These are phyloP conservation scores for Suillus cothurnatus DNA, from an alignment of 768 basidiomycete species.

Conservation along the genomic window DNA sequence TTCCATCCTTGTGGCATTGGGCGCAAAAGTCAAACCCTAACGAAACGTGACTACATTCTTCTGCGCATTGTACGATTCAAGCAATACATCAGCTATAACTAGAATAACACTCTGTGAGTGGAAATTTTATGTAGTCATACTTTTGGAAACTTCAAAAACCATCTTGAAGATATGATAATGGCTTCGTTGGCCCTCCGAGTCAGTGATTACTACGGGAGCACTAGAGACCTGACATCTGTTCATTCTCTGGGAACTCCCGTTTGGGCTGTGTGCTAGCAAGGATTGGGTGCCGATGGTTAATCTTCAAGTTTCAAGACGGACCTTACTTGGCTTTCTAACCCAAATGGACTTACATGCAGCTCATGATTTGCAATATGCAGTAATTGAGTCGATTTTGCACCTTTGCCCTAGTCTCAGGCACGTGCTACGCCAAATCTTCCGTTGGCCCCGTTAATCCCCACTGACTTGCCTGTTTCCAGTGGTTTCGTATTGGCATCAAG, in stretches of 20 bases:
- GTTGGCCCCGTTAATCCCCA: background rate
- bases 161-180: background rate
- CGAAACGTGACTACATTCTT: background rate
- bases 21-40: background rate
- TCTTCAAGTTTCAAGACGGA: background rate
- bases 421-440: background rate
- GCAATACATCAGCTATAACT: background rate
- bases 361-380: background rate
- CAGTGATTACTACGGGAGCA: background rate
- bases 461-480: background rate
- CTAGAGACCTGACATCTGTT: background rate
- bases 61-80: background rate
- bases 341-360: background rate
- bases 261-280: background rate
- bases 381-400: background rate
- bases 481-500: background rate
- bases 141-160: background rate
- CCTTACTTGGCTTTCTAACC: background rate
- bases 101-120: background rate
- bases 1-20: background rate
- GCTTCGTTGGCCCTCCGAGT: background rate
- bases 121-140: background rate
- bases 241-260: background rate
- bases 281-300: background rate
- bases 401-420: background rate